These are phyloP conservation scores for Syncephalastrum racemosum DNA, from an alignment of 371 early-diverging fungal genomes.

Conservation along the genomic window DNA sequence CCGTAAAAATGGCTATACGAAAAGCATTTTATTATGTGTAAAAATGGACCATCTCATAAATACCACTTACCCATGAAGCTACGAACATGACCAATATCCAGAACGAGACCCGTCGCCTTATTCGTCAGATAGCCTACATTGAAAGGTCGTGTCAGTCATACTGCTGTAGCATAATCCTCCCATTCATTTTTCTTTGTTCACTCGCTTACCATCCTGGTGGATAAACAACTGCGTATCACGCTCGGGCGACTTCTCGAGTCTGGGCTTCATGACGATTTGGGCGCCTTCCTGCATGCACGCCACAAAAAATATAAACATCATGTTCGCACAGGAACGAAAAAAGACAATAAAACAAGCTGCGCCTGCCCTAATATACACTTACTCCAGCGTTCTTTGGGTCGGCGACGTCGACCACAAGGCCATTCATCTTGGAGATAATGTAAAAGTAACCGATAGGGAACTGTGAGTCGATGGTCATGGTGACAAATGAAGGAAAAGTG, in stretches of 20 bases:
- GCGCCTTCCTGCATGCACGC: constrained; percentile 13
- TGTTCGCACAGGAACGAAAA: no score
- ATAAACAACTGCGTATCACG: constrained; percentile 20
- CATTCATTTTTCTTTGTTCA: background rate
- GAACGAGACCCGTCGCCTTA: constrained; percentile 32
- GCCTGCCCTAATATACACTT: background rate
- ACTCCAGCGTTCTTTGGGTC: constrained; percentile 19
- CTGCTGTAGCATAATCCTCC: background rate
- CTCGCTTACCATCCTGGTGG: constrained; percentile 26
- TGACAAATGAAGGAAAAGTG: constrained; percentile 6
- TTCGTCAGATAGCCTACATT: constrained; percentile 37
- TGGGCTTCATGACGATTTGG: constrained; percentile 12
- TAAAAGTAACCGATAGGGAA: constrained; percentile 33
- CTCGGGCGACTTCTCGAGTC: constrained; percentile 13
- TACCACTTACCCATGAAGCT: constrained; percentile 30
- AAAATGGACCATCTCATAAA: background rate
- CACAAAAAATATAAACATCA: no score
- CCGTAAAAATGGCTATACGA: constrained; percentile 34
- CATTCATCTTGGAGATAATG: constrained; percentile 21
- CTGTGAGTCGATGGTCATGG: constrained; percentile 28
- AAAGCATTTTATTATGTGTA: background rate
- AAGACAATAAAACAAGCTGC: no score
- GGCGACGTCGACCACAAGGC: constrained; percentile 27
- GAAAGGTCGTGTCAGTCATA: background rate
- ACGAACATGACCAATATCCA: constrained; percentile 34